phyloP scores from a whole-genome alignment of 2,329 filamentous ascomycete species.

The Fusarium sororula region DNA sequence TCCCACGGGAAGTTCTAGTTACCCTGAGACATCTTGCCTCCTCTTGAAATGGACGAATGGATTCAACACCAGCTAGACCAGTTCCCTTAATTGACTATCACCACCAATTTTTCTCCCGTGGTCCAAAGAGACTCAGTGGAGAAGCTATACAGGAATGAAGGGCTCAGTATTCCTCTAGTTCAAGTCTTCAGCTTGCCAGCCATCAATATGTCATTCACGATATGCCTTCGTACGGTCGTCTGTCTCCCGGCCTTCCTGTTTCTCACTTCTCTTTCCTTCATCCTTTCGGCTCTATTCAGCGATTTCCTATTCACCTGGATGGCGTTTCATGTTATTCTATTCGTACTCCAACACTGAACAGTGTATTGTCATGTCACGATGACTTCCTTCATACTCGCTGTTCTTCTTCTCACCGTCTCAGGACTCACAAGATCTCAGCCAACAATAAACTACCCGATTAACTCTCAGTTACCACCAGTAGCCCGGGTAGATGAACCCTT shows the following conservation, averaged over 20 bases:
- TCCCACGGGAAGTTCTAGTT: constrained; percentile 1
- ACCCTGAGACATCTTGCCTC: constrained; percentile 48
- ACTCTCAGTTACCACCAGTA: constrained; percentile 83
- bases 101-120: constrained; percentile 22
- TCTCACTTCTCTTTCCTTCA: constrained; percentile 16
- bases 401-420: constrained; percentile 43
- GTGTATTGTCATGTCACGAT: constrained; percentile 41
- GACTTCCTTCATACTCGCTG: constrained; percentile 42
- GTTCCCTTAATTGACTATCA: constrained; percentile 15
- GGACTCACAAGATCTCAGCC: constrained; percentile 52
- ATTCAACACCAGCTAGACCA: background rate
- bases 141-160: constrained; percentile 50
- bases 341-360: constrained; percentile 33
- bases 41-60: constrained; percentile 39
- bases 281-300: constrained; percentile 20
- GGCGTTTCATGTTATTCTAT: constrained; percentile 26
- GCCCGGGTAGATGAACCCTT: constrained; percentile 75
- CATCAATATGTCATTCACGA: constrained; percentile 40
- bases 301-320: constrained; percentile 23
- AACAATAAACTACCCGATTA: constrained; percentile 74
- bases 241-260: constrained; percentile 19
- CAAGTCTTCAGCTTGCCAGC: constrained; percentile 40
- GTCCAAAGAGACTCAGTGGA: constrained; percentile 37
- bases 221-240: constrained; percentile 33
- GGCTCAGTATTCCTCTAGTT: constrained; percentile 43